Conservation (phyloP, 208 protist species). For the Trypanosoma cruzi region DNA sequence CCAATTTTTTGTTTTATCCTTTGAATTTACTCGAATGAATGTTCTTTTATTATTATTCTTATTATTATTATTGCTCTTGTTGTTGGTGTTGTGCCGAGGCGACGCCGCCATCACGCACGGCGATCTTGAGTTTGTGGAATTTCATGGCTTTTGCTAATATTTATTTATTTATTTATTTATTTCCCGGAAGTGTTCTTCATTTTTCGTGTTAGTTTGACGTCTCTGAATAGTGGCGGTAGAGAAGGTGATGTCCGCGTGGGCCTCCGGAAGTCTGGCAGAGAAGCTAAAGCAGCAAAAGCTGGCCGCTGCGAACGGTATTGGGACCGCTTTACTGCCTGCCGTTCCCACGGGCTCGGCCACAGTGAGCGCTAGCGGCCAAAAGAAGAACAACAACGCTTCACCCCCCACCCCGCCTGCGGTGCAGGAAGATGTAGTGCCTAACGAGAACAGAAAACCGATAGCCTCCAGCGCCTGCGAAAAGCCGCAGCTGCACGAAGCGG, state of each 20-base stretch:
- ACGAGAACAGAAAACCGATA: background rate
- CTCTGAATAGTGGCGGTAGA: conserved; percentile 7
- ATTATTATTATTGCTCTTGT: background rate
- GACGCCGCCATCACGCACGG: too few relatives aligned
- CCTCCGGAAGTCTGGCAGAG: conserved; percentile 48
- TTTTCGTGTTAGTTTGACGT: conserved; percentile 3
- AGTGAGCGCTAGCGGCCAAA: conserved; percentile 1
- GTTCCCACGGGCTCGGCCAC: conserved; percentile 23
- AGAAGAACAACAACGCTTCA: background rate
- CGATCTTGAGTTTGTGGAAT: background rate
- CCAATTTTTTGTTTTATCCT: conserved; percentile 17
- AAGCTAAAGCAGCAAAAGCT: conserved; percentile 66
- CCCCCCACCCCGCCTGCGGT: background rate
- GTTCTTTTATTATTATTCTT: background rate
- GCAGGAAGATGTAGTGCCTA: background rate
- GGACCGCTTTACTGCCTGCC: conserved; percentile 1
- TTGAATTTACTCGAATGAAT: background rate
- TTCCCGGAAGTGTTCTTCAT: background rate
- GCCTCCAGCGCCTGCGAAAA: background rate
- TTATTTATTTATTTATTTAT: background rate
- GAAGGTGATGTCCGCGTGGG: conserved; percentile 63
- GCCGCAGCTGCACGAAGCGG: background rate
- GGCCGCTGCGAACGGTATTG: conserved; percentile 12
- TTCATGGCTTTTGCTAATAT: background rate
- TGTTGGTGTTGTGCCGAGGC: background rate